phyloP scores from a whole-genome alignment of 176 grass and related monocot genomes.

The Tillandsia fasciculata region DNA sequence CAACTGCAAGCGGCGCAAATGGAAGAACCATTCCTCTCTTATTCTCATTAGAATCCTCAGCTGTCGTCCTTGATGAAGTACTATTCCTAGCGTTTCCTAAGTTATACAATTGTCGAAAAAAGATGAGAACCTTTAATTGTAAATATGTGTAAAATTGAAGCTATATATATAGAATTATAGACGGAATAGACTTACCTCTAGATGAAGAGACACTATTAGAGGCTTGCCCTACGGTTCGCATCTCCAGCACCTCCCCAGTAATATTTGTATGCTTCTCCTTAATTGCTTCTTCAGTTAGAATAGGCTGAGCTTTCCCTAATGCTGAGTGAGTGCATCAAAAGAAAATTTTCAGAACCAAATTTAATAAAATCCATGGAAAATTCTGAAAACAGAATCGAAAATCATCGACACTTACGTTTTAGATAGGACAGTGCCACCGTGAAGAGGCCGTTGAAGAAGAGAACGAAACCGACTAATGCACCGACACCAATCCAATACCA shows the following conservation, averaged over 20 bases:
- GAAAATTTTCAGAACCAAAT: neutral
- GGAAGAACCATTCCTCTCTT: conserved; percentile 65
- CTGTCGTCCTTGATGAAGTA: conserved; percentile 9
- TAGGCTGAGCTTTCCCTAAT: conserved; percentile 28
- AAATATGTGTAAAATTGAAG: no score
- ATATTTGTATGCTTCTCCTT: conserved; percentile 59
- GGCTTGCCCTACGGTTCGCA: conserved; percentile 3
- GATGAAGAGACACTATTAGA: conserved; percentile 11
- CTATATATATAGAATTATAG: no score
- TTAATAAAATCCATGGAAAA: neutral
- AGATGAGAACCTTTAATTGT: neutral
- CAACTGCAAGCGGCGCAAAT: conserved; percentile 38
- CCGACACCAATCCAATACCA: conserved; percentile 65
- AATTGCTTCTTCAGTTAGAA: conserved; percentile 46
- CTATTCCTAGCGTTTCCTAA: conserved; percentile 18
- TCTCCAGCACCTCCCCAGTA: conserved; percentile 32
- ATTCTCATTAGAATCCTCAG: conserved; percentile 2
- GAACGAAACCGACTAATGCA: conserved; percentile 40
- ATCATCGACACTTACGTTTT: conserved; percentile 31
- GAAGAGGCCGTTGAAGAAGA: conserved; percentile 55
- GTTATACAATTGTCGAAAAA: neutral
- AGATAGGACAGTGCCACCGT: conserved; percentile 41
- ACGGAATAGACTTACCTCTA: conserved; percentile 12
- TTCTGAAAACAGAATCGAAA: neutral
- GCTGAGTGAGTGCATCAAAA: conserved; percentile 26